phyloP scores from a whole-genome alignment of 2,329 filamentous ascomycete species.

The Fusarium sp. region DNA sequence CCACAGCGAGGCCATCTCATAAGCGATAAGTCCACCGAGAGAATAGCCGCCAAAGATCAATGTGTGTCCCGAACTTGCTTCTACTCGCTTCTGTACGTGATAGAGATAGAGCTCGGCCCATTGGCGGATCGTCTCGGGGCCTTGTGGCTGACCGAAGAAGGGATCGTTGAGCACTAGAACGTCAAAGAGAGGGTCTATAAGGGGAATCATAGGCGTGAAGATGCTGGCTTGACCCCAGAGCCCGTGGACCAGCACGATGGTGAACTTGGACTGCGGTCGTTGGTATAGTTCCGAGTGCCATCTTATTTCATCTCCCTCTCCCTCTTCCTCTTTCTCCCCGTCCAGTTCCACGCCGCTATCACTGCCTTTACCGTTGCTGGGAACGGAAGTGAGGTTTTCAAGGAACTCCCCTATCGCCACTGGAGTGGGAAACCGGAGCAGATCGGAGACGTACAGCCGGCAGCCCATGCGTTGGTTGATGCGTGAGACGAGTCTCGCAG shows the following conservation, averaged over 20 bases:
- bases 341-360: no score
- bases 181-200: background rate
- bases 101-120: conserved; percentile 2
- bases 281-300: background rate
- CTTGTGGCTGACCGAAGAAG: conserved; percentile 1
- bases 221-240: conserved; percentile 4
- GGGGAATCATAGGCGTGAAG: background rate
- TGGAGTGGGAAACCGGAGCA: background rate
- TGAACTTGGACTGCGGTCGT: conserved; percentile 2
- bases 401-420: background rate
- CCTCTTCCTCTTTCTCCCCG: no score
- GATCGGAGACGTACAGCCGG: conserved; percentile 1
- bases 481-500: background rate
- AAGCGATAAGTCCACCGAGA: conserved; percentile 2
- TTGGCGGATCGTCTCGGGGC: conserved; percentile 1
- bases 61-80: background rate
- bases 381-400: background rate
- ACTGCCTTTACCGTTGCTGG: no score
- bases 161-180: background rate
- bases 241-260: conserved; percentile 2
- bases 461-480: background rate
- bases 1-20: conserved; percentile 3
- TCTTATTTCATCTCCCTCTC: background rate
- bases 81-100: conserved; percentile 1
- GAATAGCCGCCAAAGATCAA: conserved; percentile 3